phyloP scores from a whole-genome alignment of 2,329 filamentous ascomycete species.

The Coniosporium tulheliwenetii region DNA sequence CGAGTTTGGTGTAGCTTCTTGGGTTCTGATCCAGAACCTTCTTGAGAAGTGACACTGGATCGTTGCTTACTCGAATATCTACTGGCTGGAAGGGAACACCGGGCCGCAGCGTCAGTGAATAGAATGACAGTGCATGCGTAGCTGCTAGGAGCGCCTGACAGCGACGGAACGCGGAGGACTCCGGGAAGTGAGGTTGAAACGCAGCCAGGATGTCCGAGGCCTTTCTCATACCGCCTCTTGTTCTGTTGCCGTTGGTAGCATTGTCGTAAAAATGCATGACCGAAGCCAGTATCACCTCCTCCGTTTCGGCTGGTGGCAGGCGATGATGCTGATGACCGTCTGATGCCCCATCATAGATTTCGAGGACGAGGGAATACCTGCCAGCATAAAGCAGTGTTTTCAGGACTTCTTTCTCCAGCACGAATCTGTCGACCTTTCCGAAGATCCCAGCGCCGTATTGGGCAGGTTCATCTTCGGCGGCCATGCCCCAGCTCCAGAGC shows the following conservation, averaged over 20 bases:
- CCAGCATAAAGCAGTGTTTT: slow-evolving; percentile 34
- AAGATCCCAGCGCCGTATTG: slow-evolving; percentile 31
- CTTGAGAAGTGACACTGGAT: slow-evolving; percentile 57
- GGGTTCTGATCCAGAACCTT: slow-evolving; percentile 64
- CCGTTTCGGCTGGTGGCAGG: slow-evolving; percentile 35
- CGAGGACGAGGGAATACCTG: slow-evolving; percentile 31
- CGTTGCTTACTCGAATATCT: slow-evolving; percentile 58
- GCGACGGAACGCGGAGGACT: slow-evolving; percentile 36
- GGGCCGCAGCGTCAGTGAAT: slow-evolving; percentile 63
- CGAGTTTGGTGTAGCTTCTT: slow-evolving; percentile 57
- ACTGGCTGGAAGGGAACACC: slow-evolving; percentile 69
- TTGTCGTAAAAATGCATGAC: slow-evolving; percentile 64
- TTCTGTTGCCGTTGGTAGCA: slow-evolving; percentile 66
- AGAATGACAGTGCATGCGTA: slow-evolving; percentile 61
- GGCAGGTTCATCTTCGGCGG: slow-evolving; percentile 20
- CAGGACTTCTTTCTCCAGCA: slow-evolving; percentile 56
- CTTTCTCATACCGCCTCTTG: slow-evolving; percentile 60
- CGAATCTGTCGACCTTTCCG: slow-evolving; percentile 42
- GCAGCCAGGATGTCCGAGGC: slow-evolving; percentile 61
- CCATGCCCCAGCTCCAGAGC: slow-evolving; percentile 56
- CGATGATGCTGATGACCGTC: slow-evolving; percentile 30
- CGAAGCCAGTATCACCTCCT: slow-evolving; percentile 44
- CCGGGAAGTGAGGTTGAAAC: slow-evolving; percentile 42
- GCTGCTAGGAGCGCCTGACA: slow-evolving; percentile 52
- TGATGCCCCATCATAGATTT: slow-evolving; percentile 42